Percentiles rank a stretch among this genome's conserved stretches.
Conservation (phyloP, 106 monocot genomes). For the Allium sativum region DNA sequence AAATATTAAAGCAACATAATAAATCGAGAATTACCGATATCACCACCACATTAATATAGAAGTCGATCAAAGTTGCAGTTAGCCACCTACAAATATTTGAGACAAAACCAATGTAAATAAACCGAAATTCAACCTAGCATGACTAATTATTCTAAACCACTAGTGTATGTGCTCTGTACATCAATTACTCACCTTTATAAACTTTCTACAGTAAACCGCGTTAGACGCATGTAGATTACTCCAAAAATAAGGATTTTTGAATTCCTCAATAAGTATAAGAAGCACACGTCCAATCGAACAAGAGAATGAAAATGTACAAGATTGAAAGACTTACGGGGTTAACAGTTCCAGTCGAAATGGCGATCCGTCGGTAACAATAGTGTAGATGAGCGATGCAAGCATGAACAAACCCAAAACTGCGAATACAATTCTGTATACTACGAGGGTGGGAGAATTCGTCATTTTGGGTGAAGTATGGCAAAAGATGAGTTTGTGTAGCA, state of each 20-base stretch:
- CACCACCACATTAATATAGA: constrained; percentile 74
- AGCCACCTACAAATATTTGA: constrained; percentile 54
- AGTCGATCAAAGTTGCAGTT: constrained; percentile 64
- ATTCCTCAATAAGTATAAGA: background rate
- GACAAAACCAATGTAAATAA: background rate
- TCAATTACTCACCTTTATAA: no score
- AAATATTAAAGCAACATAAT: background rate
- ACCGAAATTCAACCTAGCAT: no score
- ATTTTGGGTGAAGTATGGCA: background rate
- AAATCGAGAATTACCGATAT: constrained; percentile 40
- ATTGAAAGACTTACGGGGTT: constrained; percentile 53
- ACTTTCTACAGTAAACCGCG: no score
- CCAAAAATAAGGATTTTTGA: no score
- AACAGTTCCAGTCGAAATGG: constrained; percentile 74
- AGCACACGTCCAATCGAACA: constrained; percentile 1
- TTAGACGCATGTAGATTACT: no score
- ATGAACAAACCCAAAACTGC: constrained; percentile 45
- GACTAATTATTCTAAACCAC: no score
- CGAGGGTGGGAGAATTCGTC: constrained; percentile 8
- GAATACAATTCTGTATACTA: constrained; percentile 34
- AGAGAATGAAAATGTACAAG: background rate
- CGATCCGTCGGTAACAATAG: constrained; percentile 60
- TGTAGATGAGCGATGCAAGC: constrained; percentile 60
- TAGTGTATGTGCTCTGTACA: no score
- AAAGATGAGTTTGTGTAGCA: no score